Percentiles rank a stretch among this genome's conserved stretches.
phyloP scores from a whole-genome alignment of 306 rosid genomes.

The Luffa aegyptiaca region DNA sequence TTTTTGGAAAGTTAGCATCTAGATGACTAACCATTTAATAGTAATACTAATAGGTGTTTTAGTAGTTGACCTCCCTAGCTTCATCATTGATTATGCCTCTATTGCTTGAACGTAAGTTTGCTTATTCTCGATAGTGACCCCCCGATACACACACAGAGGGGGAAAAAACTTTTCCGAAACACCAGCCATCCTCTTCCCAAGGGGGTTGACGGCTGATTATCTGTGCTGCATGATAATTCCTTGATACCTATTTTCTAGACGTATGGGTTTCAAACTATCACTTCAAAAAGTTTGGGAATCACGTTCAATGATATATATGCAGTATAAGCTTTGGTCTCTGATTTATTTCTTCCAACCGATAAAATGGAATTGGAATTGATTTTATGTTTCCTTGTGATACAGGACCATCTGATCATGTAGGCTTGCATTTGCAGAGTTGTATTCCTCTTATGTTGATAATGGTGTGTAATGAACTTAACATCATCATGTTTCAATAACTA shows the following conservation, averaged over 20 bases:
- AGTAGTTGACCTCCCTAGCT: not conserved
- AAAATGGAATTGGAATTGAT: not conserved
- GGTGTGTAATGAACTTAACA: slow-evolving; percentile 7
- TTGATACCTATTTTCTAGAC: not conserved
- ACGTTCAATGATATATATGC: not conserved
- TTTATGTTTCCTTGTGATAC: not conserved
- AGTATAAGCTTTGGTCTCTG: not conserved
- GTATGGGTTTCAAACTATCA: not conserved
- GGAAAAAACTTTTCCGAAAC: not conserved
- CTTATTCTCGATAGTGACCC: not conserved
- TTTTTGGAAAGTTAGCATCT: no score
- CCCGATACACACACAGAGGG: not conserved
- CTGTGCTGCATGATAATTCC: not conserved
- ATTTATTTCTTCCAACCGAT: not conserved
- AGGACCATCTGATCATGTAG: not conserved
- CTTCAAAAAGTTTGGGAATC: not conserved
- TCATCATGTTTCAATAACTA: not conserved
- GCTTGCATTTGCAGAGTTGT: not conserved
- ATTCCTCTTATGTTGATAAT: not conserved
- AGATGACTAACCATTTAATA: not conserved
- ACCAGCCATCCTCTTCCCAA: not conserved
- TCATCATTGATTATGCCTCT: not conserved
- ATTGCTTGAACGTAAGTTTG: not conserved
- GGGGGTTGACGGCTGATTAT: not conserved
- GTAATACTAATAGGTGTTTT: not conserved